Conservation (phyloP, 1,284 basidiomycete species). For the Cerioporus squamosus region DNA sequence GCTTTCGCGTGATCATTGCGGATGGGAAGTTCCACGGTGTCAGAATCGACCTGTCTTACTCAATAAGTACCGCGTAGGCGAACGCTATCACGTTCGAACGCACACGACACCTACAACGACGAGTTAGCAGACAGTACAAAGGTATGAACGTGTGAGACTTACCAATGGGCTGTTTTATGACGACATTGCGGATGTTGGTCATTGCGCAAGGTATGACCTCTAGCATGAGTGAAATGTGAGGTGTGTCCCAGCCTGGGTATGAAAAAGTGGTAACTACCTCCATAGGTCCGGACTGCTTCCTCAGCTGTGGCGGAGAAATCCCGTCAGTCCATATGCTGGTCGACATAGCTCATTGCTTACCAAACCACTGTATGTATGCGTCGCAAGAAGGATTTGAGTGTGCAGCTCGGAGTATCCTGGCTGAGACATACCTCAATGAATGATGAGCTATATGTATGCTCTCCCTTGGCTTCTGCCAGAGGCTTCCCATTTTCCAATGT, state of each 20-base stretch:
- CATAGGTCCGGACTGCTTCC: conserved; percentile 86
- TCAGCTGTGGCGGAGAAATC: too few relatives aligned
- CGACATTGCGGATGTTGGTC: conserved; percentile 79
- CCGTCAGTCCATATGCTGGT: too few relatives aligned
- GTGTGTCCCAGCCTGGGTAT: too few relatives aligned
- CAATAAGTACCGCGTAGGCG: background rate
- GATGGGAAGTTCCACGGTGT: conserved; percentile 95
- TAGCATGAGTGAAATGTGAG: too few relatives aligned
- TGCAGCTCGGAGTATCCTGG: background rate
- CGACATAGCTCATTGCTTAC: conserved; percentile 43
- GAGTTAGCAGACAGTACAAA: background rate
- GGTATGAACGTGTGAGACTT: conserved; percentile 28
- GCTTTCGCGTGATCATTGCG: conserved; percentile 92
- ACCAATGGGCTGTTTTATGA: conserved; percentile 96
- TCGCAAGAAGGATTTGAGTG: too few relatives aligned
- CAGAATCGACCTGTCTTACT: conserved; percentile 61
- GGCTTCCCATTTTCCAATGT: conserved; percentile 95
- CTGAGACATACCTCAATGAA: conserved; percentile 76
- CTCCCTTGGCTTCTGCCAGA: conserved; percentile 80
- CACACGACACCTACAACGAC: conserved; percentile 58
- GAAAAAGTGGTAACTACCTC: conserved; percentile 49
- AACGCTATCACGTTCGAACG: conserved; percentile 23
- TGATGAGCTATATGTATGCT: conserved; percentile 81
- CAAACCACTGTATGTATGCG: conserved; percentile 71
- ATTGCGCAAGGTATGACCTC: conserved; percentile 86